A percentile compares a stretch with the other conserved stretches of the same genome.
Conservation (phyloP, 2,329 filamentous ascomycete species). For the Lanzia echinophila region DNA sequence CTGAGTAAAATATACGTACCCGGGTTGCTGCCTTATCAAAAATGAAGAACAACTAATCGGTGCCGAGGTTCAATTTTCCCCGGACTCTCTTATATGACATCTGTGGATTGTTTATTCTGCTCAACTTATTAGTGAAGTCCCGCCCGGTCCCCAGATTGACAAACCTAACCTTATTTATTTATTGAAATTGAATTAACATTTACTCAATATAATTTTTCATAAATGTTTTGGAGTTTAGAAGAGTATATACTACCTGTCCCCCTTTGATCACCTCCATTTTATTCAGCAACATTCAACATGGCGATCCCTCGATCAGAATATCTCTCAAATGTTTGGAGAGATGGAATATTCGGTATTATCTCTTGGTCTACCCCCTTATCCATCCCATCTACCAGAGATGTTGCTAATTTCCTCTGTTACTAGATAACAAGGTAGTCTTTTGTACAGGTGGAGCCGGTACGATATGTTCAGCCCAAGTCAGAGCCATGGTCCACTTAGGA, state of each 20-base stretch:
- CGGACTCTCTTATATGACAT: too few relatives aligned
- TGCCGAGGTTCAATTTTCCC: not conserved
- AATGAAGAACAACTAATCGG: too few relatives aligned
- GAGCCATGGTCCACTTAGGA: slow-evolving; percentile 83
- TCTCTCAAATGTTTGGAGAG: slow-evolving; percentile 75
- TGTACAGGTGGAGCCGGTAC: slow-evolving; percentile 91
- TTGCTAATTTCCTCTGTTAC: slow-evolving; percentile 8
- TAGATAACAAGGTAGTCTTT: slow-evolving; percentile 84
- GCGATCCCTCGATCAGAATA: slow-evolving; percentile 63
- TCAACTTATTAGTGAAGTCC: too few relatives aligned
- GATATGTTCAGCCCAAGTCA: slow-evolving; percentile 91
- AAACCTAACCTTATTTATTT: too few relatives aligned
- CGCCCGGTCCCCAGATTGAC: too few relatives aligned
- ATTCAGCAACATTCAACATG: slow-evolving; percentile 10
- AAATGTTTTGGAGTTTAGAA: not conserved
- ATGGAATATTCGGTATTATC: slow-evolving; percentile 73
- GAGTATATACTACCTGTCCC: not conserved
- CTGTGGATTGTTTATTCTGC: too few relatives aligned
- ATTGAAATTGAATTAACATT: too few relatives aligned
- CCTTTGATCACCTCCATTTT: not conserved
- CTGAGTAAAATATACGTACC: not conserved
- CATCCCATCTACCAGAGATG: not conserved
- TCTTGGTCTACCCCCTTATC: not conserved
- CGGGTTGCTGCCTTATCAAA: too few relatives aligned
- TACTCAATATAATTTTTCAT: too few relatives aligned